Base-by-base conservation (phyloP, 2,329 filamentous ascomycete genomes). In the Penicillium corylophilum region DNA sequence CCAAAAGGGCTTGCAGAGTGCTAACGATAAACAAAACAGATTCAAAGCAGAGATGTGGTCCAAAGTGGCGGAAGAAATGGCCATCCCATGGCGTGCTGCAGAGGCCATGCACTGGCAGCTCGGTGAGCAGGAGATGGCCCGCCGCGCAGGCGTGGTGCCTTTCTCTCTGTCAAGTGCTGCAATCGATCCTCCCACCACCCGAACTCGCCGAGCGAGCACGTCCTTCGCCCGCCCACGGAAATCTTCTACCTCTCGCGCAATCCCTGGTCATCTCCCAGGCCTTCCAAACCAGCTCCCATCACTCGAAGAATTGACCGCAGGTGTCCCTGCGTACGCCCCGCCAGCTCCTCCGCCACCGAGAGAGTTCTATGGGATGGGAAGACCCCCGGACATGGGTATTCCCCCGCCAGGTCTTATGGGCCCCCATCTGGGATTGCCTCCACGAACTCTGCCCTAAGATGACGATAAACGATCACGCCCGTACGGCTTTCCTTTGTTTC, bases 41-140 rank as follows among this genome's bases (percentile, higher is more conserved):
- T 96, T 96, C 79, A 96, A 96, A 74, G 85, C 89, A 57, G 91
- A 97, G 68, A 97, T 97, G 90, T 99, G 93, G 93, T 86, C 89
- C 54, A 94, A 93, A 66, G 89, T 97, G 20, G 91, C 92, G 38
- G 90, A 94, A 70, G 93, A 97, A 73, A 93, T 99, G 86, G 86
- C 86, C 26, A 87, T 96, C 51, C 94, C 93, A 31, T 97, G 93
- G 93, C 83, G 94, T 65, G 91, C 94, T 16, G 93, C 90, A 43
- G 93, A 99, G 74, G 92, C 90, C 4, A 96, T 96, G 92, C 94
- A 97, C 74, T 99, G 94, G 93, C 89, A 95, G 67, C 80, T 99
- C 49, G 93, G 93, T 56, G 90, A 96, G 70, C 79, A 86, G 62
- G 94, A 97, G 64, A 97, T 99, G 90, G 92, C 92, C 43, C 84